phyloP scores from a whole-genome alignment of 1,284 basidiomycete species.

The Anthracocystis panici-leucophaei region DNA sequence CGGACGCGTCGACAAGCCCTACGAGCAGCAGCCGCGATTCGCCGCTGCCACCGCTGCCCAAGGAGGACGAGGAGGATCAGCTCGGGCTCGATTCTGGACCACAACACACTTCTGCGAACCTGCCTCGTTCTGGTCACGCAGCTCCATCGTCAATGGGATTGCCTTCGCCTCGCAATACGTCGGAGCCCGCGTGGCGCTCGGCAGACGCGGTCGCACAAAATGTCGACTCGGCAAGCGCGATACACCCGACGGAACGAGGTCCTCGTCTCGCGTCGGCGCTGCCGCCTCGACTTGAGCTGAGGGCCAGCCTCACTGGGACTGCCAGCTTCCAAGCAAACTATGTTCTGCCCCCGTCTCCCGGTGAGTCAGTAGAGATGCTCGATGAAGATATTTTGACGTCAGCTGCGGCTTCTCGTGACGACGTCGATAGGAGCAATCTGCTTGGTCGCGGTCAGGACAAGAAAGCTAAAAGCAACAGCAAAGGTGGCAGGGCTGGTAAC shows the following conservation, averaged over 20 bases:
- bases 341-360: constrained; percentile 16
- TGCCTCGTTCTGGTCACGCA: background rate
- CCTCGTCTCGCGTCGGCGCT: constrained; percentile 12
- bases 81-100: constrained; percentile 2
- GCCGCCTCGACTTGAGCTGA: constrained; percentile 28
- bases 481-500: background rate
- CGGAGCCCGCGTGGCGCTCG: background rate
- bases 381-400: constrained; percentile 8
- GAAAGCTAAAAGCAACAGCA: background rate
- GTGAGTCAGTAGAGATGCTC: constrained; percentile 29
- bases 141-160: background rate
- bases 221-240: background rate
- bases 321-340: constrained; percentile 9
- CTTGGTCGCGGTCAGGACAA: background rate
- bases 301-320: background rate
- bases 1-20: constrained; percentile 19
- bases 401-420: background rate
- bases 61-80: constrained; percentile 19
- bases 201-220: background rate
- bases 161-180: background rate
- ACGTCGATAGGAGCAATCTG: background rate
- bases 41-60: constrained; percentile 31
- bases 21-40: constrained; percentile 27
- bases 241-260: background rate
- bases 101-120: constrained; percentile 4